Evolutionary conservation across 2,329 filamentous ascomycete genomes (phyloP).

Genomic region (Rutstroemia sp.): DNA sequence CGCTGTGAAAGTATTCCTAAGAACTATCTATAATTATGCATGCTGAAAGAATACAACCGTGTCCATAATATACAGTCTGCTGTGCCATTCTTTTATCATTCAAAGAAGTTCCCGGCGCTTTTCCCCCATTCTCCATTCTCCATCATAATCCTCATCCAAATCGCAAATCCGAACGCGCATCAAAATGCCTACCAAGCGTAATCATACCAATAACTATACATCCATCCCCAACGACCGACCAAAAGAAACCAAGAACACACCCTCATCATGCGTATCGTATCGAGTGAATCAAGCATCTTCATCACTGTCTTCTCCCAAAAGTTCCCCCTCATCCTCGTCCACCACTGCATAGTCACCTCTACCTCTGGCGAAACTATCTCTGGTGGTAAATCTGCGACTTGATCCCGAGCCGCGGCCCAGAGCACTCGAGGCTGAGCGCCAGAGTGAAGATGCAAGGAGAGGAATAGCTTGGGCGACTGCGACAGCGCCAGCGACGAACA

Average conservation of each 20-base stretch:
- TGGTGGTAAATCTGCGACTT: constrained; percentile 63
- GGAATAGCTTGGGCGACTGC: constrained; percentile 58
- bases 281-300: constrained; percentile 57
- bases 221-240: neutral
- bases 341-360: constrained; percentile 83
- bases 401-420: constrained; percentile 38
- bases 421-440: constrained; percentile 53
- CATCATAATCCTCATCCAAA: neutral
- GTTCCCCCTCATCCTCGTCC: constrained; percentile 88
- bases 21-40: too few species aligned
- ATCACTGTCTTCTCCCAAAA: constrained; percentile 88
- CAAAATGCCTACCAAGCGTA: neutral
- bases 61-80: neutral
- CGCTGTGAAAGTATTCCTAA: too few species aligned
- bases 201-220: neutral
- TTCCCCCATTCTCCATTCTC: neutral
- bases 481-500: constrained; percentile 57
- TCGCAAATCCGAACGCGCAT: neutral
- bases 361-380: constrained; percentile 81
- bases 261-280: neutral
- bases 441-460: constrained; percentile 63
- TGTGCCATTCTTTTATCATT: neutral
- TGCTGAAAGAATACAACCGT: neutral
- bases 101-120: neutral
- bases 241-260: neutral